Evolutionary conservation across 768 basidiomycete genomes (phyloP).

Genomic region (Lactarius tabidus): DNA sequence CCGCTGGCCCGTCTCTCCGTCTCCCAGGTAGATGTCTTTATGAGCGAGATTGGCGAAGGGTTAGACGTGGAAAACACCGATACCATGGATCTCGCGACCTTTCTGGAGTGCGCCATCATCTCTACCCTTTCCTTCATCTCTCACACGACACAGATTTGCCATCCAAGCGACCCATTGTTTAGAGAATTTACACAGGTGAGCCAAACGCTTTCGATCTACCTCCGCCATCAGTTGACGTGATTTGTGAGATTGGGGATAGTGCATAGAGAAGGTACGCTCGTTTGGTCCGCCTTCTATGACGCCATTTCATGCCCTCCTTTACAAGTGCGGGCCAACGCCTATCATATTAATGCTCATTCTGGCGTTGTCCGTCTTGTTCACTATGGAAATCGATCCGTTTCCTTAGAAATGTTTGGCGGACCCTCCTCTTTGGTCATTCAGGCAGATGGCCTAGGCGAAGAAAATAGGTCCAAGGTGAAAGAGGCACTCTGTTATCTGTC

Average conservation of each 20-base stretch:
- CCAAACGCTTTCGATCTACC: conserved; percentile 14
- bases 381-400: conserved; percentile 70
- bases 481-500: conserved; percentile 73
- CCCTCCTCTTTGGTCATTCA: conserved; percentile 65
- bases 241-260: conserved; percentile 47
- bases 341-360: conserved; percentile 66
- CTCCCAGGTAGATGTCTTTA: conserved; percentile 47
- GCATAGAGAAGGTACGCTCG: conserved; percentile 58
- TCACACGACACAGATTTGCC: conserved; percentile 49
- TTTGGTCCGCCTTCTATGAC: background rate
- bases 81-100: conserved; percentile 73
- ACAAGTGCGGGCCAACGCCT: conserved; percentile 69
- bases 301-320: background rate
- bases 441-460: conserved; percentile 47
- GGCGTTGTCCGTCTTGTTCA: conserved; percentile 68
- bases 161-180: conserved; percentile 72
- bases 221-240: conserved; percentile 13
- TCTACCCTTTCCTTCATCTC: conserved; percentile 13
- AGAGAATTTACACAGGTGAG: conserved; percentile 59
- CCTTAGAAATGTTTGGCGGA: conserved; percentile 66
- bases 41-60: conserved; percentile 46
- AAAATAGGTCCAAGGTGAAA: conserved; percentile 65
- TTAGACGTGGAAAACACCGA: conserved; percentile 58
- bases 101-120: conserved; percentile 56
- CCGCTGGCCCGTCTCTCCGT: conserved; percentile 40